Base-by-base conservation (phyloP, 345 rosid genomes). In the Eucalyptus shirleyi region DNA sequence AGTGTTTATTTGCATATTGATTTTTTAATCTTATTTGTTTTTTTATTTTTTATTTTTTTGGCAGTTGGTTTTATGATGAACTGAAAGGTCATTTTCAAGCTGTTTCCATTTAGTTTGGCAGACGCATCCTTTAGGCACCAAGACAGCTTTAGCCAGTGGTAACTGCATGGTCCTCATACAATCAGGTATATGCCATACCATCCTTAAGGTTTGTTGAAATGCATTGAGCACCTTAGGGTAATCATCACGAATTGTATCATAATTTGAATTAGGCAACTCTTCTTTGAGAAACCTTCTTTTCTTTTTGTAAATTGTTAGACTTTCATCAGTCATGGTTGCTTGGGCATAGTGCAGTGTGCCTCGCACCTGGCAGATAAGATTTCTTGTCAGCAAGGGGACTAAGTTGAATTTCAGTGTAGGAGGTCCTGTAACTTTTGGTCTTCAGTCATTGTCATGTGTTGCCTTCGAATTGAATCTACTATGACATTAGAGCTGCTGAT, bases 1-100 rank as follows among this genome's bases (percentile, higher is more conserved):
- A 40, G 47, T 77, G 26, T 77, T 37, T 37, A 77, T 40, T 86
- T 3, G 60, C 60, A 17, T 86, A 9, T 50, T 45, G 37, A 32
- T 50, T 50, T 86, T 37, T 55, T 17, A 16, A 87, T 53, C 83
- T 55, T 87, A 42, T 86, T 87, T 88, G 12, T 86, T 37, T 89
- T 92, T 53, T 53, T 53, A 8, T 53, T 53, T 53, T 53, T 53
- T 8, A 8, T 53, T 53, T 53, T 53, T 53, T 53, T 53, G 59
- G 93, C 95, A 95, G 98, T 65, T 94, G 98, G 97, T 94, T 95
- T 90, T 96, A 92, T 60, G 97, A 96, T 90, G 94, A 94, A 91
- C 49, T 50, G 45, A 94, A 94, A 91, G 94, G 95, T 56, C 92
- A 67, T 77, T 96, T 95, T 89, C 95, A 93, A 87, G 94, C 97